Conservation (phyloP, 179 eudicot genomes). For the Silene vulgaris region DNA sequence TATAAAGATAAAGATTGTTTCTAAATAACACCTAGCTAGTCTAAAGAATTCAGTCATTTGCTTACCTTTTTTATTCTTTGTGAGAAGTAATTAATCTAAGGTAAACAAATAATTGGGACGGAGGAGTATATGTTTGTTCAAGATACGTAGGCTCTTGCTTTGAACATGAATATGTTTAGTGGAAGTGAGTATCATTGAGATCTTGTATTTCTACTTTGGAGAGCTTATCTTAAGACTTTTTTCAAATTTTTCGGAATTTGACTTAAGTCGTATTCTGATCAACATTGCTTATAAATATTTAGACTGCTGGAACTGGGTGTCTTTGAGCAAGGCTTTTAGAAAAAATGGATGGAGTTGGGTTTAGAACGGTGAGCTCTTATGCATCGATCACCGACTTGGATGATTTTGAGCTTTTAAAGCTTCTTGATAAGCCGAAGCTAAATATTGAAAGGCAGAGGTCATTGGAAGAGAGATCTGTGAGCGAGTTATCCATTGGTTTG, state of each 20-base stretch:
- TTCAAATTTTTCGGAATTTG: not conserved
- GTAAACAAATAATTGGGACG: too few species aligned
- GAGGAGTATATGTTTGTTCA: not conserved
- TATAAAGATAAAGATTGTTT: not conserved
- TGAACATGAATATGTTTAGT: slow-evolving; percentile 3
- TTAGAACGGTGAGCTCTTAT: slow-evolving; percentile 73
- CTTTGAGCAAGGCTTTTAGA: slow-evolving; percentile 12
- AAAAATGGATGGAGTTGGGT: slow-evolving; percentile 63
- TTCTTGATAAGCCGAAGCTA: slow-evolving; percentile 78
- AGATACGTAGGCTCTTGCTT: not conserved
- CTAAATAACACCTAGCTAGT: not conserved
- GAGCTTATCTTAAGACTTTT: slow-evolving; percentile 19
- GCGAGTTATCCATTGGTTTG: slow-evolving; percentile 79
- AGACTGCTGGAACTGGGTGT: slow-evolving; percentile 22
- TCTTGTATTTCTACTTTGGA: slow-evolving; percentile 24
- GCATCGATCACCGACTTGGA: slow-evolving; percentile 82
- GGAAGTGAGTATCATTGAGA: slow-evolving; percentile 20
- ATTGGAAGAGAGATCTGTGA: slow-evolving; percentile 87
- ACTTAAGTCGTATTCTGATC: slow-evolving; percentile 5
- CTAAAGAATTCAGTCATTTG: too few species aligned
- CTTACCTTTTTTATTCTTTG: too few species aligned
- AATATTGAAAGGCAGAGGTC: slow-evolving; percentile 88
- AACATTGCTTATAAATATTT: slow-evolving; percentile 3
- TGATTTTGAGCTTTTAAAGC: slow-evolving; percentile 72
- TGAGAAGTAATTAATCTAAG: too few species aligned